Evolutionary conservation across 2,329 filamentous ascomycete genomes (phyloP), one percentile per base, ranked within the genome.

Genomic region (Gnomoniopsis sp.): DNA sequence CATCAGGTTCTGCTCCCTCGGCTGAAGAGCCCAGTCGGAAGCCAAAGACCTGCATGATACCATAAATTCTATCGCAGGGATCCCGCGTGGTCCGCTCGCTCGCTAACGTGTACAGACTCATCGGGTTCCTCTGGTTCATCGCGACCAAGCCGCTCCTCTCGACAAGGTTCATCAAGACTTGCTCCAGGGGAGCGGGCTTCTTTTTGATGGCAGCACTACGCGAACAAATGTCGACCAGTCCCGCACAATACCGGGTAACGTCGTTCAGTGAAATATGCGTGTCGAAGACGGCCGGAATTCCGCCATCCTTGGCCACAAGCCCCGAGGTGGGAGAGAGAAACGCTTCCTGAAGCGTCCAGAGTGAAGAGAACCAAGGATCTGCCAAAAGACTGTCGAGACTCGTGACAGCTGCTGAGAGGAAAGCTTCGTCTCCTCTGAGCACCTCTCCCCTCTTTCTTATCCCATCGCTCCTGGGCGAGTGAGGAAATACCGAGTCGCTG

Each of bases 311-410:
- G 38, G 36, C 38, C 14, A 53, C n/a, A 17, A 53, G 30, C 2
- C 38, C 34, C 10, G 51, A 38, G 12, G 10, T 44, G 8, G 38
- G 51, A 26, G 12, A 53, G 8, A 53, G 38, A 44, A 53, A 53
- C 11, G 51, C 51, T 44, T 53, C 51, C 38, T 53, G 51, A 4
- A 53, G 38, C 14, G 51, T 53, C 51, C 51, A 53, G 17, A 53
- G 26, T 17, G 51, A 53, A 11, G 21, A 43, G 22, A 53, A 53
- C 51, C 51, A 53, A 17, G 38, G 51, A 19, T 53, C 51, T 33
- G 17, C 44, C 44, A 47, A n/a, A 47, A 47, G 44, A 23, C n/a
- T 47, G 19, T 22, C 44, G 44, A 47, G 44, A 21, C 44, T 23
- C 19, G 19, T 22, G 19, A 23, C 44, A 47, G 44, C n/a, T 47